These are phyloP conservation scores for Barnettozyma salicaria DNA, from an alignment of 805 yeast genomes.

Conservation along the genomic window DNA sequence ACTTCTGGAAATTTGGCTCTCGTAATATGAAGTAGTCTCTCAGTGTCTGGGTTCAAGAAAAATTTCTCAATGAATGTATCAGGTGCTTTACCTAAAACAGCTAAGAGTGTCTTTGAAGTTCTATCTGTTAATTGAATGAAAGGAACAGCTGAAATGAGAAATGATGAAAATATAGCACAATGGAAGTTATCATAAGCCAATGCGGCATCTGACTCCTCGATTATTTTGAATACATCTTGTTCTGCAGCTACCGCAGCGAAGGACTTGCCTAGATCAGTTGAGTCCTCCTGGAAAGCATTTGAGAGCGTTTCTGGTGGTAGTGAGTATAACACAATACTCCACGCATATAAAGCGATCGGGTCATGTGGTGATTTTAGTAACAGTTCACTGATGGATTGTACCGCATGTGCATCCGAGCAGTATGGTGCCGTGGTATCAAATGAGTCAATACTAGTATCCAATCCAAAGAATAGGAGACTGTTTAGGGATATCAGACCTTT, in stretches of 20 bases:
- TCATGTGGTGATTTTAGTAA: constrained; percentile 35
- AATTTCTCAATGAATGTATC: constrained; percentile 35
- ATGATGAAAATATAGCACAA: constrained; percentile 37
- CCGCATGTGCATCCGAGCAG: constrained; percentile 34
- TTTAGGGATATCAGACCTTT: constrained; percentile 44
- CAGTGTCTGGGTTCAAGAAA: constrained; percentile 29
- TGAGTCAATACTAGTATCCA: constrained; percentile 43
- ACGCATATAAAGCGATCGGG: constrained; percentile 52
- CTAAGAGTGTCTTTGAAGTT: constrained; percentile 28
- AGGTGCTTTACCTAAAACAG: constrained; percentile 29
- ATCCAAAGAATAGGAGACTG: constrained; percentile 49
- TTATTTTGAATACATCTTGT: constrained; percentile 40
- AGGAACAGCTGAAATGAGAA: constrained; percentile 32
- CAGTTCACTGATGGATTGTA: constrained; percentile 36
- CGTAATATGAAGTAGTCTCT: constrained; percentile 36
- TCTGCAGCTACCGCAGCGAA: constrained; percentile 29
- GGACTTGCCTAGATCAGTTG: constrained; percentile 11
- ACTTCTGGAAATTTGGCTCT: constrained; percentile 72
- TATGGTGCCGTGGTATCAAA: constrained; percentile 34
- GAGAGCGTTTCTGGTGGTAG: constrained; percentile 40
- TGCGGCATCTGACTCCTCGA: constrained; percentile 36
- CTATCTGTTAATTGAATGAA: constrained; percentile 41
- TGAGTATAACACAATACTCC: constrained; percentile 58
- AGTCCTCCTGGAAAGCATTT: constrained; percentile 29
- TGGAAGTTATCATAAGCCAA: constrained; percentile 46